Evolutionary conservation across 441 rosid species (phyloP).

Genomic region (Erysimum cheiri): DNA sequence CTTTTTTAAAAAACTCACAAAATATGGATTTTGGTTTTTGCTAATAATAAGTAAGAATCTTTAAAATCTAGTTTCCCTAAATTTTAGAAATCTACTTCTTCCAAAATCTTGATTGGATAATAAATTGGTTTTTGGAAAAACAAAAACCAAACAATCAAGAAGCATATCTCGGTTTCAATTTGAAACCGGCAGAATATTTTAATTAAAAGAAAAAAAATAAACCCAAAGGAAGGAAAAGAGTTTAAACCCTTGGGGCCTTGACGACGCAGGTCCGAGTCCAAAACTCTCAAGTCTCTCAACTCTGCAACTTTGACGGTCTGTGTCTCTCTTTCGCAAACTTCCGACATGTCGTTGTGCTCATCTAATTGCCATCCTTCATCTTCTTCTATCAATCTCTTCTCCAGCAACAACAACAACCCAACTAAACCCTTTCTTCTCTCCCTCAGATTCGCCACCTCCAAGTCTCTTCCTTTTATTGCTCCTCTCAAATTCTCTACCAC

Average conservation of each 20-base stretch:
- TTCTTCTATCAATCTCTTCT: slow-evolving; percentile 42
- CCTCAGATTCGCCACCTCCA: slow-evolving; percentile 37
- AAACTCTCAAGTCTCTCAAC: not conserved
- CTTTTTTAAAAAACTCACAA: no score
- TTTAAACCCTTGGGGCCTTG: slow-evolving; percentile 25
- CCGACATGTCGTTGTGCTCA: slow-evolving; percentile 40
- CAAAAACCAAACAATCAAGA: no score
- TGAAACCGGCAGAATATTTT: no score
- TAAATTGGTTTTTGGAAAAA: no score
- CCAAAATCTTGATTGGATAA: no score
- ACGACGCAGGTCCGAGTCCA: slow-evolving; percentile 36
- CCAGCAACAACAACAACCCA: slow-evolving; percentile 20
- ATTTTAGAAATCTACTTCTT: no score
- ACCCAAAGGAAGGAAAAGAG: not conserved
- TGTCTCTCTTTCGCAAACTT: slow-evolving; percentile 25
- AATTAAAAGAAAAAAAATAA: no score
- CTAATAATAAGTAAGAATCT: no score
- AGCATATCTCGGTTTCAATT: no score
- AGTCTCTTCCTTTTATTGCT: slow-evolving; percentile 32
- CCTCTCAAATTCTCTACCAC: slow-evolving; percentile 40
- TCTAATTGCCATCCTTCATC: slow-evolving; percentile 37
- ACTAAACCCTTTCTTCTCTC: slow-evolving; percentile 40
- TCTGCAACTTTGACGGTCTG: not conserved
- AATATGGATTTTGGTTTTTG: no score
- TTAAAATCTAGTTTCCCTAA: no score